Conservation (phyloP, 2,329 filamentous ascomycete genomes). For the Phoma sp. region DNA sequence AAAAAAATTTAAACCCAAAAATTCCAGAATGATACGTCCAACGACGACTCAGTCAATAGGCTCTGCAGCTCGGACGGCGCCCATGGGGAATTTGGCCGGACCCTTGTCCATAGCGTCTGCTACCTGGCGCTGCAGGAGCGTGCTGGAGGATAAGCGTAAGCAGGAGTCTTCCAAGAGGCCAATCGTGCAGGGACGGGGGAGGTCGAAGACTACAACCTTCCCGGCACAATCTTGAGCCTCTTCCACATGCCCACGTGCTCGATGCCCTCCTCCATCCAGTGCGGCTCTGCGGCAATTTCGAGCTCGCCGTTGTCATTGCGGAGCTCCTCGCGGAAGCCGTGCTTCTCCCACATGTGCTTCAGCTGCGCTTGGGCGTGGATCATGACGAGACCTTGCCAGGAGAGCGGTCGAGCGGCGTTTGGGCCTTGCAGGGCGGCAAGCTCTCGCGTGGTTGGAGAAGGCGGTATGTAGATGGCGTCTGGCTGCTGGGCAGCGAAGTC, state of each 20-base stretch:
- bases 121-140: constrained; percentile 5
- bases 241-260: constrained; percentile 85
- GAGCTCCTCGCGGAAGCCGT: constrained; percentile 77
- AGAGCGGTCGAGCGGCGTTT: constrained; percentile 47
- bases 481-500: constrained; percentile 71
- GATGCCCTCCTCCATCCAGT: constrained; percentile 85
- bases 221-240: constrained; percentile 46
- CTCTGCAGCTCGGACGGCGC: background rate
- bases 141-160: background rate
- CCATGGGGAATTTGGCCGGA: constrained; percentile 6
- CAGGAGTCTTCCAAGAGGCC: background rate
- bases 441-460: constrained; percentile 48
- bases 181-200: background rate
- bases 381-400: constrained; percentile 77
- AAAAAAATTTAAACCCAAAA: background rate
- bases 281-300: constrained; percentile 39
- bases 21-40: background rate
- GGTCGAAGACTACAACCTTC: constrained; percentile 26
- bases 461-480: constrained; percentile 50
- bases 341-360: constrained; percentile 68
- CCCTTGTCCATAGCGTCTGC: constrained; percentile 2
- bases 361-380: constrained; percentile 78
- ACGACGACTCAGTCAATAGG: background rate
- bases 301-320: constrained; percentile 62
- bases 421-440: constrained; percentile 55